A percentile compares a stretch with the other conserved stretches of the same genome.
These are phyloP conservation scores for Claviceps humidiphila DNA, from an alignment of 2,329 filamentous ascomycete species.

Conservation along the genomic window DNA sequence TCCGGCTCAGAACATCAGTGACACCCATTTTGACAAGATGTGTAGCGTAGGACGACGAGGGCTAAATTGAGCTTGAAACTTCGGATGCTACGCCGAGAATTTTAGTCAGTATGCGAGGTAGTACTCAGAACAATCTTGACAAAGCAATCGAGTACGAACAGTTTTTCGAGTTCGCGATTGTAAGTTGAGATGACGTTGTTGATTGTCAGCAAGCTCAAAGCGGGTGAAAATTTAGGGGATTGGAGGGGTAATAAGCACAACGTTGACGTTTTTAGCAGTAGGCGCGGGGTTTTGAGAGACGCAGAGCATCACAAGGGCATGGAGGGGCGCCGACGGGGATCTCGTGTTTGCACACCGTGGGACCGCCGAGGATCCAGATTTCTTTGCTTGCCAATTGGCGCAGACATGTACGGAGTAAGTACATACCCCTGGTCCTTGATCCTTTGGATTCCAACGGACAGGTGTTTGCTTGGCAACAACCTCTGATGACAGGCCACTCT, in stretches of 20 bases:
- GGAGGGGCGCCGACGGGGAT: not conserved
- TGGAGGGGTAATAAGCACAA: constrained; percentile 1
- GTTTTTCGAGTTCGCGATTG: not conserved
- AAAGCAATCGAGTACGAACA: not conserved
- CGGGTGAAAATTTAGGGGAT: not conserved
- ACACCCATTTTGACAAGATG: constrained; percentile 19
- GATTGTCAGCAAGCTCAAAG: not conserved
- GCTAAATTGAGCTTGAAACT: not conserved
- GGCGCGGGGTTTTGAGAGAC: constrained; percentile 3
- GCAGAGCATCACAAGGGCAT: not conserved
- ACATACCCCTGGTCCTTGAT: not conserved
- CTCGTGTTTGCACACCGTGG: not conserved
- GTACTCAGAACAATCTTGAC: not conserved
- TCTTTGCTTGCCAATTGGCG: constrained; percentile 5
- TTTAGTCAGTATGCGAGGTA: not conserved
- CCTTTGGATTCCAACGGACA: not conserved
- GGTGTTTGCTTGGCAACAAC: not conserved
- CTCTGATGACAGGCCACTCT: not conserved
- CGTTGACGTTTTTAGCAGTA: not conserved
- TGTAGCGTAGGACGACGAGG: not conserved
- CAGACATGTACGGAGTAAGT: not conserved
- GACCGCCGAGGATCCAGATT: not conserved
- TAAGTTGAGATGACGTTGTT: not conserved
- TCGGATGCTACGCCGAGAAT: not conserved
- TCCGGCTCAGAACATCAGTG: constrained; percentile 33